Evolutionary conservation across 1,284 basidiomycete genomes (phyloP).

Genomic region (Rhodotorula sp.): DNA sequence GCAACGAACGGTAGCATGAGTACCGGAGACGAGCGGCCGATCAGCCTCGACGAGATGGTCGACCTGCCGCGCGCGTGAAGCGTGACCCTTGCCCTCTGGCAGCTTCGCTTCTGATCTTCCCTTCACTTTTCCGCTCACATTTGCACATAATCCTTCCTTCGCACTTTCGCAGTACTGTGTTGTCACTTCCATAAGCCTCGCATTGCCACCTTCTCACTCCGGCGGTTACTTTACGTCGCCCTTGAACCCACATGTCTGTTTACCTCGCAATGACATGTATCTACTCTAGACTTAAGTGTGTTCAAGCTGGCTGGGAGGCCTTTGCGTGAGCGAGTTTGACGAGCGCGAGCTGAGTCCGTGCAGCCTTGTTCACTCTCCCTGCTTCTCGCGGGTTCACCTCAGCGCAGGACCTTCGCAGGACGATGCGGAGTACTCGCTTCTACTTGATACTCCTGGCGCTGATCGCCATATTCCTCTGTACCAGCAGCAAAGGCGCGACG

Average conservation of each 20-base stretch:
- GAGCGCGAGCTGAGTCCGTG: neutral
- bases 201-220: neutral
- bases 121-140: neutral
- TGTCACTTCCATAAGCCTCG: neutral
- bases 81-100: too few species aligned
- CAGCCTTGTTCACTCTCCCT: neutral
- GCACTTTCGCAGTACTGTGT: neutral
- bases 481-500: neutral
- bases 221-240: too few species aligned
- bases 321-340: neutral
- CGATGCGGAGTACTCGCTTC: neutral
- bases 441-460: neutral
- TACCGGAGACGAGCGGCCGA: conserved; percentile 25
- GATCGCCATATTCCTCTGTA: neutral
- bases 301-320: too few species aligned
- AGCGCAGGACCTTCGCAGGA: neutral
- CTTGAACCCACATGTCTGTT: too few species aligned
- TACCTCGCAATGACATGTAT: neutral
- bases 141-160: neutral
- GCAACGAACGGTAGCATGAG: neutral
- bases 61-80: neutral
- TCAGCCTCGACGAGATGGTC: conserved; percentile 24
- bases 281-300: too few species aligned
- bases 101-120: neutral
- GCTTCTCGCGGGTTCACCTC: neutral